A percentile compares a stretch with the other conserved stretches of the same genome.
Evolutionary conservation across 2,329 filamentous ascomycete species (phyloP).

Genomic region (Exophiala sp.): DNA sequence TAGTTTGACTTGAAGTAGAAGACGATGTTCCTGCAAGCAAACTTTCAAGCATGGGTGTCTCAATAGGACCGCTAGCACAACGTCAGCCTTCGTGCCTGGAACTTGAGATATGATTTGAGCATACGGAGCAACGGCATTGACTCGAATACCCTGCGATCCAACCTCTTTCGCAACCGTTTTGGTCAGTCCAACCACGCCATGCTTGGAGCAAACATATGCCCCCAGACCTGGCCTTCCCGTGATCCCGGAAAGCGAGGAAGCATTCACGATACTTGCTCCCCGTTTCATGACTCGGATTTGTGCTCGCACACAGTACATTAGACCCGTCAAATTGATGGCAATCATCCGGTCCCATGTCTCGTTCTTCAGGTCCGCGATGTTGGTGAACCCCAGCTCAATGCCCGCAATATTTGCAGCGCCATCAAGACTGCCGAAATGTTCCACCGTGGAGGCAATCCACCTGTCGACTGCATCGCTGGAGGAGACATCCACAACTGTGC

Average conservation of each 20-base stretch:
- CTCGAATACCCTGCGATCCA: constrained; percentile 33
- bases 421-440: constrained; percentile 17
- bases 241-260: constrained; percentile 38
- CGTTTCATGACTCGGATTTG: constrained; percentile 41
- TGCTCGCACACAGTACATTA: constrained; percentile 40
- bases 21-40: too few relatives aligned
- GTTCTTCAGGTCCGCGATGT: constrained; percentile 35
- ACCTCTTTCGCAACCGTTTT: constrained; percentile 36
- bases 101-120: background rate
- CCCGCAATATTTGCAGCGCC: constrained; percentile 23
- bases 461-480: constrained; percentile 9
- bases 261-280: constrained; percentile 39
- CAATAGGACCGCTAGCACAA: too few relatives aligned
- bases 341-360: constrained; percentile 38
- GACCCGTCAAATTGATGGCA: constrained; percentile 40
- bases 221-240: constrained; percentile 35
- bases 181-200: constrained; percentile 43
- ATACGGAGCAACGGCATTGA: constrained; percentile 34
- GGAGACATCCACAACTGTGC: constrained; percentile 14
- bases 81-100: too few relatives aligned
- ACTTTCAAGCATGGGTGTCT: too few relatives aligned
- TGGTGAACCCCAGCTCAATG: constrained; percentile 4
- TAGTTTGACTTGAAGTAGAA: too few relatives aligned
- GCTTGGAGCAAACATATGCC: constrained; percentile 43
- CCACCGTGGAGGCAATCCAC: constrained; percentile 20